Evolutionary conservation across 192 early-diverging fungal genomes (phyloP).

Genomic region (Backusella psychrophila): DNA sequence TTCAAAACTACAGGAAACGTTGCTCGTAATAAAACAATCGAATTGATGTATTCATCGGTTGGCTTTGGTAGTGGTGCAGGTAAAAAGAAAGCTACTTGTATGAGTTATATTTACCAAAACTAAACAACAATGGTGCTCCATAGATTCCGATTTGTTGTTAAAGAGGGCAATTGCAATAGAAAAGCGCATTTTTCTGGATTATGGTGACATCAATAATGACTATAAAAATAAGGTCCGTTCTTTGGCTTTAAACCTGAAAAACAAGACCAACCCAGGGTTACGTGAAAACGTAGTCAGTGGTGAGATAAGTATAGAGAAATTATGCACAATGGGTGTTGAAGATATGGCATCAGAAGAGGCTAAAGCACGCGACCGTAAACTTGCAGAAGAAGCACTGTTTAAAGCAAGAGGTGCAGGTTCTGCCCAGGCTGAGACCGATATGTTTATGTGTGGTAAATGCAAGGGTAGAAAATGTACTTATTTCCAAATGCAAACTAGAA

Average conservation of each 20-base stretch:
- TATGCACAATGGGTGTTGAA: slow-evolving; percentile 77
- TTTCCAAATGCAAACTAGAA: slow-evolving; percentile 84
- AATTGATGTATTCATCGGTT: slow-evolving; percentile 80
- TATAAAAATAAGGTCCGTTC: slow-evolving; percentile 80
- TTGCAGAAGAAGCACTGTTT: slow-evolving; percentile 72
- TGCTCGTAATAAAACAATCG: slow-evolving; percentile 75
- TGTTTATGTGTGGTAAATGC: slow-evolving; percentile 95
- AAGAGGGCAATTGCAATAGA: slow-evolving; percentile 63
- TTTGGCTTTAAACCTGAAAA: slow-evolving; percentile 73
- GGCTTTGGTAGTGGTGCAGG: slow-evolving; percentile 53
- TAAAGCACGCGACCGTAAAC: slow-evolving; percentile 65
- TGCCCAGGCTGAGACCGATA: slow-evolving; percentile 81
- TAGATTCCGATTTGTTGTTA: slow-evolving; percentile 53
- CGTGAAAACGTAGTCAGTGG: slow-evolving; percentile 67
- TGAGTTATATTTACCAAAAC: neutral
- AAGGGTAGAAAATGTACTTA: slow-evolving; percentile 82
- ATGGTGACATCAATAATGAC: slow-evolving; percentile 42
- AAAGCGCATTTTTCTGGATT: slow-evolving; percentile 54
- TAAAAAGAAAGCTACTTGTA: slow-evolving; percentile 16
- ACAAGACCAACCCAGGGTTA: slow-evolving; percentile 77
- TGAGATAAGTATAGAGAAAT: slow-evolving; percentile 55
- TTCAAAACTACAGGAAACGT: slow-evolving; percentile 55
- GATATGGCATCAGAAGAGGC: slow-evolving; percentile 93
- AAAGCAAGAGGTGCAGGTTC: slow-evolving; percentile 75
- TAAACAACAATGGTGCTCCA: too few relatives aligned